Conservation (phyloP, 1,284 basidiomycete species). For the Irpex rosettiformis region DNA sequence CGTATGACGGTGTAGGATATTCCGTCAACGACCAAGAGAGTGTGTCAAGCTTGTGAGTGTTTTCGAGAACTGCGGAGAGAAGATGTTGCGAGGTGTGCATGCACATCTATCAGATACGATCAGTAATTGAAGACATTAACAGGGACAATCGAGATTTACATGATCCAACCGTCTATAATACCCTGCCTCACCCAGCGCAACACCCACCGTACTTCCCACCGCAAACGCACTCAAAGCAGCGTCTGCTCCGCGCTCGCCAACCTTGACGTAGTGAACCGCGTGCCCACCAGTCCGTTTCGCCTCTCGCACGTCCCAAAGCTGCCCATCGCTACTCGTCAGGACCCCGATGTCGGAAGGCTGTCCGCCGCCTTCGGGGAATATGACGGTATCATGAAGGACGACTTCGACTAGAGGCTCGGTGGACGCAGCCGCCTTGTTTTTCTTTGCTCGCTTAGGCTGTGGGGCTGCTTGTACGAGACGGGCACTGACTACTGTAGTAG, state of each 20-base stretch:
- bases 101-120: constrained; percentile 52
- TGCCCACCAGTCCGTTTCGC: constrained; percentile 70
- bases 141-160: constrained; percentile 40
- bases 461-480: constrained; percentile 39
- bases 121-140: not conserved
- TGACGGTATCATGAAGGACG: constrained; percentile 76
- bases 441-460: constrained; percentile 43
- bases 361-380: constrained; percentile 88
- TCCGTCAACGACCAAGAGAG: constrained; percentile 80
- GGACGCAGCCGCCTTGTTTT: constrained; percentile 53
- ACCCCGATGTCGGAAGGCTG: constrained; percentile 80
- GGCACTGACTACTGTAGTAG: constrained; percentile 51
- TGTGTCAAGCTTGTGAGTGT: constrained; percentile 65
- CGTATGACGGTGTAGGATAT: constrained; percentile 66
- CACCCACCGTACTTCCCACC: constrained; percentile 51
- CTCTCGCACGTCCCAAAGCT: constrained; percentile 62
- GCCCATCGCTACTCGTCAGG: constrained; percentile 43
- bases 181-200: constrained; percentile 58
- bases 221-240: constrained; percentile 41
- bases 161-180: constrained; percentile 76
- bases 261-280: constrained; percentile 74
- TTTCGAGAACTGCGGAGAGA: constrained; percentile 79
- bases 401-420: constrained; percentile 55
- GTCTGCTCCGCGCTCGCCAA: constrained; percentile 40
- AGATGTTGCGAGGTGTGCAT: constrained; percentile 85